A percentile compares a stretch with the other conserved stretches of the same genome.
phyloP scores from a whole-genome alignment of 805 yeast species.

The Kuraishia cidri region DNA sequence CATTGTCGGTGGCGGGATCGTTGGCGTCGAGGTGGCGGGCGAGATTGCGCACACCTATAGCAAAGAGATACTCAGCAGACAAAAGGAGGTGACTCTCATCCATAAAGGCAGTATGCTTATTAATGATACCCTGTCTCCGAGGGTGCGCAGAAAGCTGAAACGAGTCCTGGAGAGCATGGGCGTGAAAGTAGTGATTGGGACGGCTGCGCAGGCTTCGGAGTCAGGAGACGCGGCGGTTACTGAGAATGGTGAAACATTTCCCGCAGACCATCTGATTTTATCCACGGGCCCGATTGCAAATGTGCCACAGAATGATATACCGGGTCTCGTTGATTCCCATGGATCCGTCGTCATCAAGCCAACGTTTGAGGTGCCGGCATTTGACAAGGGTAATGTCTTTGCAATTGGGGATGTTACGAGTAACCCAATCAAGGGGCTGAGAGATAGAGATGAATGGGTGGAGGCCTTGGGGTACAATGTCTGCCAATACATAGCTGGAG shows the following conservation, averaged over 20 bases:
- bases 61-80: background rate
- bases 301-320: background rate
- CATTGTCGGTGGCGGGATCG: constrained; percentile 23
- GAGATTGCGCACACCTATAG: constrained; percentile 15
- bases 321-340: constrained; percentile 5
- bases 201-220: background rate
- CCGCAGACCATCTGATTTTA: constrained; percentile 5
- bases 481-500: background rate
- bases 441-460: constrained; percentile 8
- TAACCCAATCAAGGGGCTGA: constrained; percentile 13
- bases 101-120: background rate
- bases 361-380: constrained; percentile 12
- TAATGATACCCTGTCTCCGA: background rate
- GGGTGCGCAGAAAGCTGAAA: background rate
- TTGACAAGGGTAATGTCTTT: constrained; percentile 14
- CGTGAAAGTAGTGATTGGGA: background rate
- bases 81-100: background rate
- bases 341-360: constrained; percentile 9
- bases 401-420: constrained; percentile 23
- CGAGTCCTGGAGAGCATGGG: background rate
- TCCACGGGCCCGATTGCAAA: constrained; percentile 6
- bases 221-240: background rate
- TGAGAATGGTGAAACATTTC: constrained; percentile 5
- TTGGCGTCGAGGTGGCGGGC: constrained; percentile 20
- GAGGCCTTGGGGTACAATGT: constrained; percentile 10